A percentile compares a stretch with the other conserved stretches of the same genome.
Evolutionary conservation across 352 stramenopile species (phyloP).

Genomic region (Globisporangium nodosum): DNA sequence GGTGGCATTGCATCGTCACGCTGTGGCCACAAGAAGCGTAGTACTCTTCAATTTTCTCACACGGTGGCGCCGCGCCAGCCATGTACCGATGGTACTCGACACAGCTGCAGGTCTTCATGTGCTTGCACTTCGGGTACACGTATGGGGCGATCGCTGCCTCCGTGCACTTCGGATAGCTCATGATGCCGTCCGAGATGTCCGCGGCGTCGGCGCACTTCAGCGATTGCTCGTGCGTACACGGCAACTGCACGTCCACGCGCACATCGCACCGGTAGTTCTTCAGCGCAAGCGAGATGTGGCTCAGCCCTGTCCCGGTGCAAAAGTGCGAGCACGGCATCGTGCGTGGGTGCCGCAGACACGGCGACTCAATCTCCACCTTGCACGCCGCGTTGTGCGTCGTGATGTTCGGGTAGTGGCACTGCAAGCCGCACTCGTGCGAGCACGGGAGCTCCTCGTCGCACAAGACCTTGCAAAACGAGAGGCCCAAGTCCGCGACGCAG

Average conservation of each 20-base stretch:
- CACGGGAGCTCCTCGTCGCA: constrained; percentile 55
- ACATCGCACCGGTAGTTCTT: constrained; percentile 49
- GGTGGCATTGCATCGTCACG: constrained; percentile 54
- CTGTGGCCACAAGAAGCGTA: constrained; percentile 59
- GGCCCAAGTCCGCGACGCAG: constrained; percentile 36
- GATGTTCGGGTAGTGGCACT: constrained; percentile 65
- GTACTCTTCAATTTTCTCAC: constrained; percentile 54
- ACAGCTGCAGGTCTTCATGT: constrained; percentile 57
- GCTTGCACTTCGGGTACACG: constrained; percentile 69
- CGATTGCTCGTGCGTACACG: constrained; percentile 53
- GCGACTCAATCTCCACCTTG: constrained; percentile 49
- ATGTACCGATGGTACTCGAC: constrained; percentile 54
- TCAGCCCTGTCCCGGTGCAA: constrained; percentile 16
- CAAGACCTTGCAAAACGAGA: constrained; percentile 74
- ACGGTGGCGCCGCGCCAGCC: constrained; percentile 32
- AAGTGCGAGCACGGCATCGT: constrained; percentile 47
- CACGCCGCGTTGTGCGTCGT: constrained; percentile 57
- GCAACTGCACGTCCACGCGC: constrained; percentile 46
- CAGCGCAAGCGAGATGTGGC: constrained; percentile 37
- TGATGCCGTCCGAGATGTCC: constrained; percentile 27
- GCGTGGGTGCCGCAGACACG: constrained; percentile 48
- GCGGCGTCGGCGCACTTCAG: constrained; percentile 43
- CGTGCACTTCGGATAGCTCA: constrained; percentile 45
- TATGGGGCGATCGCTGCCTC: constrained; percentile 54
- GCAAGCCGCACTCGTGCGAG: constrained; percentile 56